Evolutionary conservation across 1,284 basidiomycete species (phyloP).

Genomic region (Schizophyllum amplum): DNA sequence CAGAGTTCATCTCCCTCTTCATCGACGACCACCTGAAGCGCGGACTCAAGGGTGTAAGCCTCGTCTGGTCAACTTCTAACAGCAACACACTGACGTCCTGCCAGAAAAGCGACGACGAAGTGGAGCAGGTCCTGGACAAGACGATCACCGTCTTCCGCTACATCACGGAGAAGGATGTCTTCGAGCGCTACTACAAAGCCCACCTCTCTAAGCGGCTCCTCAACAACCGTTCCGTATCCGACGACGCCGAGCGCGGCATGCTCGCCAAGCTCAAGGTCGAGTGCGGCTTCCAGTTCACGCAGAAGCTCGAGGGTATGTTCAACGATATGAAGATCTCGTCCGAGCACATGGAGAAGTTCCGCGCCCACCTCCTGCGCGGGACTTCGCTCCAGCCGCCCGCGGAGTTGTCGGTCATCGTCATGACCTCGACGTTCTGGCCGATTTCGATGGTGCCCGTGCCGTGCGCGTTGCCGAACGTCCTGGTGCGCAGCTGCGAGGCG

Average conservation of each 20-base stretch:
- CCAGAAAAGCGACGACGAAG: conserved; percentile 91
- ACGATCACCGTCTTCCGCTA: conserved; percentile 95
- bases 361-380: conserved; percentile 28
- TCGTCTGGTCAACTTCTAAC: conserved; percentile 8
- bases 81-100: background rate
- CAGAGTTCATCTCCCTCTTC: conserved; percentile 95
- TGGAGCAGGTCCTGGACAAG: conserved; percentile 86
- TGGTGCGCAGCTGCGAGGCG: conserved; percentile 60
- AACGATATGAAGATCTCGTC: conserved; percentile 90
- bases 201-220: conserved; percentile 93
- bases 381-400: conserved; percentile 45
- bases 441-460: conserved; percentile 55
- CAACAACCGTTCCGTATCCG: conserved; percentile 81
- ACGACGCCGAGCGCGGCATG: conserved; percentile 98
- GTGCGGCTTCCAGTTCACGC: conserved; percentile 94
- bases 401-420: conserved; percentile 80
- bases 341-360: conserved; percentile 79
- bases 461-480: conserved; percentile 60
- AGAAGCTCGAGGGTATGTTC: conserved; percentile 99
- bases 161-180: conserved; percentile 93
- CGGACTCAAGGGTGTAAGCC: conserved; percentile 84
- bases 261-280: conserved; percentile 97
- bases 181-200: conserved; percentile 96
- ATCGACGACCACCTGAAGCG: conserved; percentile 97
- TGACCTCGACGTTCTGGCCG: conserved; percentile 94